Percentiles rank a stretch among this genome's conserved stretches.
Evolutionary conservation across 106 monocot genomes (phyloP).

Genomic region (Narthecium ossifragum): DNA sequence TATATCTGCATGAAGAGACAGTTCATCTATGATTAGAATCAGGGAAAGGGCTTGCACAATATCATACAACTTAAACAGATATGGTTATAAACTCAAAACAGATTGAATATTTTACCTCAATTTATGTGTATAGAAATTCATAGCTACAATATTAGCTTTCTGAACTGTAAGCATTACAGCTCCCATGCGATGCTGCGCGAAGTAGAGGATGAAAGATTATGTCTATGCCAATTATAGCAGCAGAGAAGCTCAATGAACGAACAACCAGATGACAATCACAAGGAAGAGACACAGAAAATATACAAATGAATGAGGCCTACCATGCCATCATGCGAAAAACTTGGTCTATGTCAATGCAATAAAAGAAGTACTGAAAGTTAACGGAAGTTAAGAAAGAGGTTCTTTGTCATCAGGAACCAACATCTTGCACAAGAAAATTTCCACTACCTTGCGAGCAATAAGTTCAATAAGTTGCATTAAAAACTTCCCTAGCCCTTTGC

Average conservation of each 20-base stretch:
- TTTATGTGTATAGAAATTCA: slow-evolving; percentile 72
- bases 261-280: neutral
- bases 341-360: too few relatives aligned
- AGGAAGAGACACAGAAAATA: neutral
- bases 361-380: too few relatives aligned
- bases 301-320: too few relatives aligned
- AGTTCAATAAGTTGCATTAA: slow-evolving; percentile 90
- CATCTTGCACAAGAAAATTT: neutral
- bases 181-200: slow-evolving; percentile 66
- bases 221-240: too few relatives aligned
- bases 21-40: neutral
- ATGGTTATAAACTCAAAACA: neutral
- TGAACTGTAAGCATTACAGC: slow-evolving; percentile 93
- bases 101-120: slow-evolving; percentile 55
- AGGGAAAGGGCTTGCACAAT: neutral
- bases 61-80: neutral
- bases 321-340: too few relatives aligned
- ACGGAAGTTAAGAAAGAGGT: too few relatives aligned
- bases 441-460: slow-evolving; percentile 84
- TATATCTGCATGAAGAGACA: slow-evolving; percentile 45
- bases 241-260: too few relatives aligned
- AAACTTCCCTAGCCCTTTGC: slow-evolving; percentile 90
- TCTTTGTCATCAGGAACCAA: neutral
- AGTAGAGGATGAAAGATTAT: neutral
- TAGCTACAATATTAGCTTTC: slow-evolving; percentile 65